Evolutionary conservation across 768 basidiomycete species (phyloP), one percentile per base, ranked within the genome.

Genomic region (Mycena rebaudengoi): DNA sequence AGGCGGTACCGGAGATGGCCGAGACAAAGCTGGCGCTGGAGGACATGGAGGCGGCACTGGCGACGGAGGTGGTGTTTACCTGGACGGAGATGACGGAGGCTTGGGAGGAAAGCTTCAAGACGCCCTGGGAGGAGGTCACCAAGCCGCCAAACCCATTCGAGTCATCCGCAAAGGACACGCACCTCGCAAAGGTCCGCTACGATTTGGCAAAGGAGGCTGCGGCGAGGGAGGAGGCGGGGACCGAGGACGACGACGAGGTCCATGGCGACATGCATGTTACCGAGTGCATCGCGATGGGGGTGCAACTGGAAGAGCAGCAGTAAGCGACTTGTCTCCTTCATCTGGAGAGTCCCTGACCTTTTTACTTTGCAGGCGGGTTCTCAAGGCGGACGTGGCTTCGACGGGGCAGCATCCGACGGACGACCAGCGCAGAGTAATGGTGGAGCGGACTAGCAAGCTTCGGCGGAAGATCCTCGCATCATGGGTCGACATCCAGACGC

Each of bases 221-320:
- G 30, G 48, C 32, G 28, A 0, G 18, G 26, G 3, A 29, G 1
- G 37, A 21, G 30, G 50, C n/a, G 25, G 60, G 39, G 0, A 26
- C 45, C 32, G 32, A 5, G 3, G 21, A 18, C 16, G 48, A n/a
- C n/a, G n/a, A 40, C 48, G 37, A 28, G 14, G 37, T 49, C 23
- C 28, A 43, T 26, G 56, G 45, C 0, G 45, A 48, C 13, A 18
- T 58, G 16, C 56, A 58, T 20, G 45, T 26, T 7, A 2, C 23
- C 7, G 56, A 58, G 33, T 37, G 46, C 32, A 39, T 58, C 16
- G 13, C 29, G 1, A 58, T 58, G 56, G 56, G 56, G 8, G 1
- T 58, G 25, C 44, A 58, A 18, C 25, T 58, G 3, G 56, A 58
- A 35, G 43, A 48, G 8, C 56, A 58, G 56, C 56, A 58, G n/a